Evolutionary conservation across 257 asterid genomes (phyloP).

Genomic region (Solanum dulcamara): DNA sequence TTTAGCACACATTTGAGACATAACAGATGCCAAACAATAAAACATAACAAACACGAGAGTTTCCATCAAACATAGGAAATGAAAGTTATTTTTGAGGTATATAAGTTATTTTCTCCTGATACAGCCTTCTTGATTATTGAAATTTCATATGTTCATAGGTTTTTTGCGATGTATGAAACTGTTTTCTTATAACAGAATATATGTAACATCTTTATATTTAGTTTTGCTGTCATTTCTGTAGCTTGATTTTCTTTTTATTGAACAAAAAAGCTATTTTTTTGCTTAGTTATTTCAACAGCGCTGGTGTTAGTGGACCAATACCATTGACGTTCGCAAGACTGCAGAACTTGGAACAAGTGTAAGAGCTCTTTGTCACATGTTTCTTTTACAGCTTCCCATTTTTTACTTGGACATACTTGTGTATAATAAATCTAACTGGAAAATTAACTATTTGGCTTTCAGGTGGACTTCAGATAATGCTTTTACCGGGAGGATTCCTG

Average conservation of each 20-base stretch:
- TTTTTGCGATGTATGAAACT: background rate
- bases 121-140: background rate
- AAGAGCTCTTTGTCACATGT: constrained; percentile 2
- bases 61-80: background rate
- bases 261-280: background rate
- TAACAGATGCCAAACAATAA: background rate
- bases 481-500: constrained; percentile 63
- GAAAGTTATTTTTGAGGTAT: background rate
- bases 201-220: background rate
- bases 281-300: constrained; percentile 38
- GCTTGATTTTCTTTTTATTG: background rate
- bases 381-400: background rate
- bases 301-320: constrained; percentile 49
- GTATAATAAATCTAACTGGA: background rate
- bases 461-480: constrained; percentile 60
- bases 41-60: background rate
- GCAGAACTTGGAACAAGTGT: constrained; percentile 30
- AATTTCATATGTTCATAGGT: background rate
- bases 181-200: background rate
- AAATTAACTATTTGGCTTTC: constrained; percentile 9
- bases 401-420: background rate
- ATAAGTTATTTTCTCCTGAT: background rate
- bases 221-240: background rate
- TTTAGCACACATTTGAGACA: background rate
- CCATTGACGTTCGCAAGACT: constrained; percentile 39